phyloP scores from a whole-genome alignment of 2,329 filamentous ascomycete genomes.

The Verticillium tricorpus region DNA sequence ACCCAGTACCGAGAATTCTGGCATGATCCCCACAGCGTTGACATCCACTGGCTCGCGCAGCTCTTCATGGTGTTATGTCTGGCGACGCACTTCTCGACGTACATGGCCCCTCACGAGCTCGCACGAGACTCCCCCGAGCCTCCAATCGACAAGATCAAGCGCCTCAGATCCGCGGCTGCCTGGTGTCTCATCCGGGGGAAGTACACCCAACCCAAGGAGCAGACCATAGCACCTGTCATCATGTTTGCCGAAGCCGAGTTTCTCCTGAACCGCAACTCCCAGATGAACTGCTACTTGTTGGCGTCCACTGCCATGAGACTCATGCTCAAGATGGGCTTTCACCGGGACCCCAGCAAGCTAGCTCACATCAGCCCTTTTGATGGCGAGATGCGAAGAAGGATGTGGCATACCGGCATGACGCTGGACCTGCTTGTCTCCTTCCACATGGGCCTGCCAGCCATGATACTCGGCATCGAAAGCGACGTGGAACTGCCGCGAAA shows the following conservation, averaged over 20 bases:
- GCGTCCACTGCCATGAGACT: conserved; percentile 45
- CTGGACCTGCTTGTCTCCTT: conserved; percentile 62
- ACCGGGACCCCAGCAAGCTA: conserved; percentile 50
- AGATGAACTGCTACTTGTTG: conserved; percentile 51
- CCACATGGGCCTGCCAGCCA: conserved; percentile 63
- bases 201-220: conserved; percentile 43
- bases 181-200: conserved; percentile 46
- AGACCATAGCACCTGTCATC: conserved; percentile 46
- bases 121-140: conserved; percentile 32
- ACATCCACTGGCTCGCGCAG: conserved; percentile 45
- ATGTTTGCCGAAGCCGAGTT: conserved; percentile 50
- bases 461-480: conserved; percentile 59
- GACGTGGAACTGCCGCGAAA: conserved; percentile 60
- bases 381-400: conserved; percentile 48
- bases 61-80: conserved; percentile 43
- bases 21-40: conserved; percentile 30
- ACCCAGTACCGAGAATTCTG: conserved; percentile 45
- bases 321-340: conserved; percentile 55
- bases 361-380: conserved; percentile 46
- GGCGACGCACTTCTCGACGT: conserved; percentile 40
- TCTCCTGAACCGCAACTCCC: conserved; percentile 42
- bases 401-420: conserved; percentile 51
- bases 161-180: conserved; percentile 45
- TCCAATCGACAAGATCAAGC: conserved; percentile 39
- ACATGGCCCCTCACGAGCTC: conserved; percentile 38